phyloP scores from a whole-genome alignment of 768 basidiomycete species.

The Lactarius trivialis region DNA sequence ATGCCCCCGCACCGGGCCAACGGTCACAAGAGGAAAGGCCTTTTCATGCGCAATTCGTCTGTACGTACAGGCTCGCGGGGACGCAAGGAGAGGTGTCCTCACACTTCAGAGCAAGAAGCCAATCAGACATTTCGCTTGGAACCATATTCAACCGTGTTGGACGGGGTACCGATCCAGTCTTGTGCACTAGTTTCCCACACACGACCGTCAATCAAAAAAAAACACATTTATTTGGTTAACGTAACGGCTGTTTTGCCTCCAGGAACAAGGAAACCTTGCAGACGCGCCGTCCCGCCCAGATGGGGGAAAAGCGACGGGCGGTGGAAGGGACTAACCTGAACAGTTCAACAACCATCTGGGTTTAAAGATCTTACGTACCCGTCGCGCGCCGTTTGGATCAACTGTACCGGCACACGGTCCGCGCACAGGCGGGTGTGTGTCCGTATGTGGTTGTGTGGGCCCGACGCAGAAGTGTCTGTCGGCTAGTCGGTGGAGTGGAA shows the following conservation, averaged over 20 bases:
- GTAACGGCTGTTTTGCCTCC: neutral
- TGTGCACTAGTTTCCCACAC: conserved; percentile 1
- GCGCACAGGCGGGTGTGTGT: neutral
- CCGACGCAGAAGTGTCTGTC: neutral
- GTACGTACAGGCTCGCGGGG: neutral
- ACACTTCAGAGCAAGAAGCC: conserved; percentile 2
- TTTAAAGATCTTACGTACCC: neutral
- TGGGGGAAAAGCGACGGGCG: neutral
- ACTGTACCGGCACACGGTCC: neutral
- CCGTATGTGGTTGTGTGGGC: neutral
- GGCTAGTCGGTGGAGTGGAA: neutral
- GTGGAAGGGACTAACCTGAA: neutral
- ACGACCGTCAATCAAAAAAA: neutral
- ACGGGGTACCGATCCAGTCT: neutral
- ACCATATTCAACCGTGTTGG: neutral
- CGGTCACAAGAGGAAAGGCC: neutral
- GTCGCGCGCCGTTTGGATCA: neutral
- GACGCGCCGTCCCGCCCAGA: neutral
- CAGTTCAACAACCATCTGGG: neutral
- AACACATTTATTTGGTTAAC: neutral
- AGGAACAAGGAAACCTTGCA: neutral
- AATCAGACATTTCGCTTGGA: conserved; percentile 3
- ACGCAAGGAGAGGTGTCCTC: neutral
- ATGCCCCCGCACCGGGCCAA: neutral
- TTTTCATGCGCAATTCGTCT: neutral